Percentiles rank a stretch among this genome's conserved stretches.
Evolutionary conservation across 495 filamentous ascomycete species (phyloP).

Genomic region (Cercophora newfieldiana): DNA sequence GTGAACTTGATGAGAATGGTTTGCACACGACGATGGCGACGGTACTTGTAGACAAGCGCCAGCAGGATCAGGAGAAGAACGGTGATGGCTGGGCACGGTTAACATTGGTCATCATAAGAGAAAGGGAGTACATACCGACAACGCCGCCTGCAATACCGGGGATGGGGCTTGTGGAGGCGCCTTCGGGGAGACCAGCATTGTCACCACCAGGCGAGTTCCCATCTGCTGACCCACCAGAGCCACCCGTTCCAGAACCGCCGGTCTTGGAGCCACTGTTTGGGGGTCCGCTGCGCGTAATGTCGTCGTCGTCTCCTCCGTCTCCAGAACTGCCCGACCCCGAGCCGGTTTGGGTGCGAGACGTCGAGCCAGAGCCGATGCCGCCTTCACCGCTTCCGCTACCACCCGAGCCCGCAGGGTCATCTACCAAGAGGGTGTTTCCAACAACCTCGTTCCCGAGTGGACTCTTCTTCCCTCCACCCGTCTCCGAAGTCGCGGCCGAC

Average conservation of each 20-base stretch:
- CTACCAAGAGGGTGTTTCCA: constrained; percentile 9
- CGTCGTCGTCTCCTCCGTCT: not conserved
- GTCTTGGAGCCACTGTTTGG: not conserved
- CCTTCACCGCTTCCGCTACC: not conserved
- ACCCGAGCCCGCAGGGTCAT: constrained; percentile 2
- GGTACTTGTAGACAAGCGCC: constrained; percentile 30
- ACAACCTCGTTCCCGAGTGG: not conserved
- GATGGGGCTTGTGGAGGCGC: constrained; percentile 13
- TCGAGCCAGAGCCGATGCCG: not conserved
- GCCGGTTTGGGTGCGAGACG: not conserved
- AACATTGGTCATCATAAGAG: not conserved
- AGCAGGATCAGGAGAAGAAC: constrained; percentile 30
- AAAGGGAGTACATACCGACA: constrained; percentile 21
- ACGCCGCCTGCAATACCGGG: constrained; percentile 28
- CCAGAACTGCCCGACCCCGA: not conserved
- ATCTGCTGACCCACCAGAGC: not conserved
- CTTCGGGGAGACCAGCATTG: not conserved
- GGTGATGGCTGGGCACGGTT: constrained; percentile 22
- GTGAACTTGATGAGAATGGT: constrained; percentile 29
- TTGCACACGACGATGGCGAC: constrained; percentile 26
- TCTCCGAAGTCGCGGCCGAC: not conserved
- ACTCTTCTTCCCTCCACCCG: not conserved
- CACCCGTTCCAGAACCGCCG: not conserved
- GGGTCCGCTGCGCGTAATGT: not conserved
- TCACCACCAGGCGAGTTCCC: not conserved